Conservation (phyloP, 345 rosid genomes). For the Aethionema arabicum region DNA sequence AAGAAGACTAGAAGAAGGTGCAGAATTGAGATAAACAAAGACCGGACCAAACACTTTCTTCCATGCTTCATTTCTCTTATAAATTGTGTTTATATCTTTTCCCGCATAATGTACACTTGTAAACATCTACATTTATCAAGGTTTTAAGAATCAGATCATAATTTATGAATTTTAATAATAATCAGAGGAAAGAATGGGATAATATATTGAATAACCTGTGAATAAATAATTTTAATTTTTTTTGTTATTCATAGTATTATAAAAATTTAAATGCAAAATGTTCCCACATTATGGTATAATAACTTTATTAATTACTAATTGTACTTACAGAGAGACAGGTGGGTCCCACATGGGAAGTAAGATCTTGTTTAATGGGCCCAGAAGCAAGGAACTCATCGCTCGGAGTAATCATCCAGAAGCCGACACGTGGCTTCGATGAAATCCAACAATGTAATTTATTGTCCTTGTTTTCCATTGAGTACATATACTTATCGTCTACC, state of each 20-base stretch:
- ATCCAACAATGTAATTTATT: slow-evolving; percentile 87
- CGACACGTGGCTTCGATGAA: slow-evolving; percentile 46
- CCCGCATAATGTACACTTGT: slow-evolving; percentile 81
- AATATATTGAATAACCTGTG: too few species aligned
- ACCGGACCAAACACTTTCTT: slow-evolving; percentile 85
- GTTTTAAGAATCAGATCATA: too few species aligned
- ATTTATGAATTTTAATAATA: neutral
- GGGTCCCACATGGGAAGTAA: slow-evolving; percentile 85
- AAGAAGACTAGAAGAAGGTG: slow-evolving; percentile 34
- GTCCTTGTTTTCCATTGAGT: slow-evolving; percentile 55
- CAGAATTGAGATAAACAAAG: slow-evolving; percentile 68
- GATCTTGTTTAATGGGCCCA: slow-evolving; percentile 86
- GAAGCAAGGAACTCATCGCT: slow-evolving; percentile 60
- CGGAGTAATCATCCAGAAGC: slow-evolving; percentile 92
- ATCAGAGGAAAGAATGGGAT: neutral
- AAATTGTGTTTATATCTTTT: slow-evolving; percentile 51
- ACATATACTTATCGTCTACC: slow-evolving; percentile 95
- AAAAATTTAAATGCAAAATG: too few species aligned
- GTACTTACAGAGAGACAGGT: slow-evolving; percentile 53
- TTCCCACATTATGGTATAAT: too few species aligned
- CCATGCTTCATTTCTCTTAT: slow-evolving; percentile 62
- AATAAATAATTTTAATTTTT: too few species aligned
- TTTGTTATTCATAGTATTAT: too few species aligned
- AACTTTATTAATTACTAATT: neutral
- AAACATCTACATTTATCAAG: slow-evolving; percentile 63